Conservation (phyloP, 73 alveolate genomes). For the Paramecium octaurelia region DNA sequence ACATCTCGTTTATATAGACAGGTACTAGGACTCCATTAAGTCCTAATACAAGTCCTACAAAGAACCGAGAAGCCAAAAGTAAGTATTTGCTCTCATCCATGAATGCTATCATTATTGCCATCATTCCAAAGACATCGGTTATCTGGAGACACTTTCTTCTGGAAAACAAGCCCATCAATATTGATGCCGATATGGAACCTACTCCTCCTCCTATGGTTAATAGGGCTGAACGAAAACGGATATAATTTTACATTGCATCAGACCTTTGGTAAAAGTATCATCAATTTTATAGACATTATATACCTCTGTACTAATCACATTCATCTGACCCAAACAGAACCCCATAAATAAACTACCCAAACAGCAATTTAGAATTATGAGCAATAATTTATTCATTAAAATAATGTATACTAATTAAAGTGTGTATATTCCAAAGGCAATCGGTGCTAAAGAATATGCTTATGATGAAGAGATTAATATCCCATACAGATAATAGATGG, state of each 20-base stretch:
- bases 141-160: not conserved
- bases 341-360: not conserved
- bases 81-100: not conserved
- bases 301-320: not conserved
- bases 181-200: not conserved
- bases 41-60: not conserved
- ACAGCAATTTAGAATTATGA: conserved; percentile 1
- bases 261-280: not conserved
- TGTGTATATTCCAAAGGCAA: conserved; percentile 58
- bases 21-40: conserved; percentile 15
- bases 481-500: conserved; percentile 48
- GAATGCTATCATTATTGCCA: not conserved
- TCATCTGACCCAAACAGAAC: conserved; percentile 13
- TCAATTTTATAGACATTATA: not conserved
- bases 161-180: not conserved
- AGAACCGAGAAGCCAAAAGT: not conserved
- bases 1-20: not conserved
- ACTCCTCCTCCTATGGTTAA: not conserved
- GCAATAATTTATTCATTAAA: not conserved
- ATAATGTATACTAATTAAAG: not conserved
- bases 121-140: not conserved
- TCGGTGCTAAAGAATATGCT: conserved; percentile 65
- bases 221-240: not conserved
- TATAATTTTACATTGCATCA: not conserved
- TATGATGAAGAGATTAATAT: conserved; percentile 58